Percentiles rank a stretch among this genome's conserved stretches.
Evolutionary conservation across 2,329 filamentous ascomycete species (phyloP).

Genomic region (Scedosporium aurantiacum): DNA sequence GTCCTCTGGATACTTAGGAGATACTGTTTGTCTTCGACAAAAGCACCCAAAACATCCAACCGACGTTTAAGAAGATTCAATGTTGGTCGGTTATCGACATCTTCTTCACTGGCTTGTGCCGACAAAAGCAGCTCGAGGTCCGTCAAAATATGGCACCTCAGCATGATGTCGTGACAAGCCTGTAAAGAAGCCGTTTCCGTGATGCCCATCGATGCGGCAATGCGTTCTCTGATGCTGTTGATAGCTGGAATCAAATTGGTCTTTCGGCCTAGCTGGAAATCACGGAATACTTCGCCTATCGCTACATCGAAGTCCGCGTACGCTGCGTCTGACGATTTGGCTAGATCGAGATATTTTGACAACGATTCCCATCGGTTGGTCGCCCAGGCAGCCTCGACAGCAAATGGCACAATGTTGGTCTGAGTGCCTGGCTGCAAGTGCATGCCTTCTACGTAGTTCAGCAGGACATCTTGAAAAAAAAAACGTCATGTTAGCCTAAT

Average conservation of each 20-base stretch:
- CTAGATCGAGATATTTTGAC: slow-evolving; percentile 45
- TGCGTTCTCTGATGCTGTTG: slow-evolving; percentile 52
- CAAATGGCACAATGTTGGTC: slow-evolving; percentile 65
- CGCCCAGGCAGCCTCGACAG: slow-evolving; percentile 85
- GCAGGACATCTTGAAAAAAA: slow-evolving; percentile 53
- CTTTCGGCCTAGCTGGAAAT: slow-evolving; percentile 42
- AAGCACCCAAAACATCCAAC: slow-evolving; percentile 82
- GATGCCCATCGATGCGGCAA: slow-evolving; percentile 63
- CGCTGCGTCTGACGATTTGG: slow-evolving; percentile 21
- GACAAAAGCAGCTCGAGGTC: slow-evolving; percentile 72
- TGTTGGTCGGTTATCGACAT: slow-evolving; percentile 21
- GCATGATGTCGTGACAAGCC: slow-evolving; percentile 71
- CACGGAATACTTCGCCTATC: slow-evolving; percentile 50
- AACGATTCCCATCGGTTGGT: slow-evolving; percentile 72
- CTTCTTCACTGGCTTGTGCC: slow-evolving; percentile 28
- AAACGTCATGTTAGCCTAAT: background rate
- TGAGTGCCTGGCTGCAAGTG: slow-evolving; percentile 38
- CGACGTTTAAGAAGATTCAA: slow-evolving; percentile 43
- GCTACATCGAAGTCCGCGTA: slow-evolving; percentile 71
- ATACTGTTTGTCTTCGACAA: slow-evolving; percentile 88
- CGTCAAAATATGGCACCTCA: slow-evolving; percentile 76
- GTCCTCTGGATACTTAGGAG: slow-evolving; percentile 77
- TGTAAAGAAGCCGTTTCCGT: slow-evolving; percentile 72
- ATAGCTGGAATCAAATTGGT: slow-evolving; percentile 43
- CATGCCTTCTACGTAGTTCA: slow-evolving; percentile 80